Conservation (phyloP, 305 asterid species). For the Striga hermonthica region DNA sequence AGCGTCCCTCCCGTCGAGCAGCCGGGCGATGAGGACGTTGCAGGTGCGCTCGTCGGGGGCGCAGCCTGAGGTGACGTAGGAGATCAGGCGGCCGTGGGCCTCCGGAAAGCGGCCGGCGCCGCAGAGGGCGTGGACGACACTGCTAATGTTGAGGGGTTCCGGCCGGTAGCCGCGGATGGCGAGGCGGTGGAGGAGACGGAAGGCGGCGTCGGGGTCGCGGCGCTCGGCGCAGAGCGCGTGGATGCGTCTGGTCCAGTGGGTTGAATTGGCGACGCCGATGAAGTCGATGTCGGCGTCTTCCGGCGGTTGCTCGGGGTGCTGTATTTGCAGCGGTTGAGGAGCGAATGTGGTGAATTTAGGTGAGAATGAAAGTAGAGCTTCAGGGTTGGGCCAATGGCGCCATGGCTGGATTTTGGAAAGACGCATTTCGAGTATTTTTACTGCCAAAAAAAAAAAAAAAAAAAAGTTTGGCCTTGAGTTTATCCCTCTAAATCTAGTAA, state of each 20-base stretch:
- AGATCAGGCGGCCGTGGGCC: constrained; percentile 54
- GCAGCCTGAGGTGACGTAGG: constrained; percentile 34
- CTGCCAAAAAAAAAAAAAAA: no score
- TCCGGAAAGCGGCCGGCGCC: constrained; percentile 53
- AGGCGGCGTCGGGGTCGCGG: constrained; percentile 54
- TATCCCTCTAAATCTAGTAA: no score
- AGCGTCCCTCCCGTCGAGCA: constrained; percentile 51
- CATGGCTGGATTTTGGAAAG: constrained; percentile 29
- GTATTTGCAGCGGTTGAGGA: not conserved
- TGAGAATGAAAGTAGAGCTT: constrained; percentile 22
- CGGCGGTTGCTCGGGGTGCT: not conserved
- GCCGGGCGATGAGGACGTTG: constrained; percentile 65
- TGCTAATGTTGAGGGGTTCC: constrained; percentile 58
- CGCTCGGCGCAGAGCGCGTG: constrained; percentile 60
- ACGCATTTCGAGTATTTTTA: constrained; percentile 28
- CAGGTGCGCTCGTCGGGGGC: constrained; percentile 76
- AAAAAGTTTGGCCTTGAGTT: no score
- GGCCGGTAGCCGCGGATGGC: constrained; percentile 55
- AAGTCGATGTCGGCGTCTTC: constrained; percentile 1
- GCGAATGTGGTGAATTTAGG: constrained; percentile 21
- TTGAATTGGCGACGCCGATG: constrained; percentile 35
- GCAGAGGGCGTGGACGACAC: constrained; percentile 70
- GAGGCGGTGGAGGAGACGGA: constrained; percentile 51
- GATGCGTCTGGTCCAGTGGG: constrained; percentile 58
- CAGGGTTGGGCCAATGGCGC: constrained; percentile 32